Base-by-base conservation (phyloP, 2,329 filamentous ascomycete species). In the Chaetomiaceae sp. region DNA sequence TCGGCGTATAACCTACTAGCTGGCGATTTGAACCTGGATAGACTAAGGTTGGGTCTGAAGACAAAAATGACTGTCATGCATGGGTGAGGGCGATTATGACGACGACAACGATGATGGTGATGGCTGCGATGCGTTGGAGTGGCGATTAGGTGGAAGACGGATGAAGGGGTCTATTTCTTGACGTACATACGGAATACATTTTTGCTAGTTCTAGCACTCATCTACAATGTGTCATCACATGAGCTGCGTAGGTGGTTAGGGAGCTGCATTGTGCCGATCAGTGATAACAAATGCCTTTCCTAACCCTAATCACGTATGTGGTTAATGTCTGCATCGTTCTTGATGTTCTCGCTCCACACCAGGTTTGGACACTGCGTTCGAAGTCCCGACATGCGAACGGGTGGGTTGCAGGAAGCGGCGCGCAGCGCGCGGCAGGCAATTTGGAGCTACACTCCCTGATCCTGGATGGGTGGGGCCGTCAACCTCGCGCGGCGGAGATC, bases 11-110 rank as follows among this genome's bases (percentile, higher is more conserved):
- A 35, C 18, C 27, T 6, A n/a, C n/a, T n/a, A 37, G 18, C 33
- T 37, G 29, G 33, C 33, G 46, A 44, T 47, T 37, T 32, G 33
- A 29, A 34, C 46, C 34, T 37, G 41, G 38, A 53, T 53, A 53
- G 53, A 53, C 42, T 44, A 50, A 50, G 51, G 53, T 51, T 54
- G 43, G 46, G 34, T 20, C 45, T 22, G 30, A 44, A 49, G 45
- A 54, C 37, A 49, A 51, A n/a, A 48, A 49, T 29, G 40, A 34
- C 38, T 29, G 39, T 32, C 42, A 46, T 38, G 36, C 39, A 50
- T 51, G 38, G 38, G 19, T 35, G 29, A 32, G 36, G n/a, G n/a
- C n/a, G n/a, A n/a, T n/a, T n/a, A n/a, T n/a, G 44, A 29, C 32
- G 15, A n/a, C 30, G 41, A 48, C 48, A 45, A 51, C 39, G 36